Conservation (phyloP, 2,329 filamentous ascomycete species). For the Colletotrichum noveboracense region DNA sequence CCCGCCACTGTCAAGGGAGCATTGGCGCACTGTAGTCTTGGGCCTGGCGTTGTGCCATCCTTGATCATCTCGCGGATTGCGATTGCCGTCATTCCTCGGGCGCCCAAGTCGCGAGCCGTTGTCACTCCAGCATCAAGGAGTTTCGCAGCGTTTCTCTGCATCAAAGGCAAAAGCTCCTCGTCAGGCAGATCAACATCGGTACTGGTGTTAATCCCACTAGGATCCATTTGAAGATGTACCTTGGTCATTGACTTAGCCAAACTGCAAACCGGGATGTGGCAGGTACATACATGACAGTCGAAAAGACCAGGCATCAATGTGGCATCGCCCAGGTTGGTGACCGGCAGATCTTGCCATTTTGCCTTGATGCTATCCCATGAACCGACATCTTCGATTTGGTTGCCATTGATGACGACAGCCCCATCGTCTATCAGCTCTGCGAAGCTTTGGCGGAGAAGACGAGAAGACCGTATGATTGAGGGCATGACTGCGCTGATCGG, state of each 20-base stretch:
- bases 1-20: neutral
- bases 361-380: neutral
- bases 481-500: neutral
- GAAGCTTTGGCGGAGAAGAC: neutral
- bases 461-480: neutral
- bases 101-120: neutral
- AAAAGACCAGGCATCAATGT: neutral
- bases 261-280: neutral
- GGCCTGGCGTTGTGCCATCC: neutral
- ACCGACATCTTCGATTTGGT: neutral
- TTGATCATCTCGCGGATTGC: neutral
- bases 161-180: neutral
- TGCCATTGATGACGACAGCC: neutral
- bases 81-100: neutral
- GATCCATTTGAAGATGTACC: neutral
- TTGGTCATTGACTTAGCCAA: neutral
- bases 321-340: neutral
- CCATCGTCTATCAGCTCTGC: neutral
- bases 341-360: neutral
- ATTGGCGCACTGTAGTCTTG: neutral
- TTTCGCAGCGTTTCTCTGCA: neutral
- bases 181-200: fast-evolving
- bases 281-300: neutral
- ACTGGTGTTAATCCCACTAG: neutral
- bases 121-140: neutral